These are phyloP conservation scores for Colletotrichum sp. DNA, from an alignment of 2,329 filamentous ascomycete species.

Conservation along the genomic window DNA sequence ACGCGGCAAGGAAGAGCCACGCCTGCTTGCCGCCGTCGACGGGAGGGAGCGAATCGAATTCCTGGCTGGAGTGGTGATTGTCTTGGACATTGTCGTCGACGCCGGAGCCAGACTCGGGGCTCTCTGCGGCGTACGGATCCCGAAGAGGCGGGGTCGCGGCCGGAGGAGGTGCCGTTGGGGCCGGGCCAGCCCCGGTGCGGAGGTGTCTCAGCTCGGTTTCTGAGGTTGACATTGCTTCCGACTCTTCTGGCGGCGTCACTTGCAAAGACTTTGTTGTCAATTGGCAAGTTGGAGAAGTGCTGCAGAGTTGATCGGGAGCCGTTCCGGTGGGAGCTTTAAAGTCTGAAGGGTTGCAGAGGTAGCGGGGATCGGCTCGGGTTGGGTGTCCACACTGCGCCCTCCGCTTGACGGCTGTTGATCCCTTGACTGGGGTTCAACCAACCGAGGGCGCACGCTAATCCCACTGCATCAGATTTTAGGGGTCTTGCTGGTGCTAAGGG, in stretches of 20 bases:
- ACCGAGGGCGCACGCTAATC: neutral
- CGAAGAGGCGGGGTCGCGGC: neutral
- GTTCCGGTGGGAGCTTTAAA: neutral
- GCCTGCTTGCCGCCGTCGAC: conserved; percentile 42
- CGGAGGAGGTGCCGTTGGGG: neutral
- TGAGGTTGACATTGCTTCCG: neutral
- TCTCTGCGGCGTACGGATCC: neutral
- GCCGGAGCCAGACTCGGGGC: neutral
- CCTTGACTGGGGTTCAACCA: neutral
- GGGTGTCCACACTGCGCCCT: conserved; percentile 4
- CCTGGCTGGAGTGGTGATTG: neutral
- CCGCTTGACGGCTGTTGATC: neutral
- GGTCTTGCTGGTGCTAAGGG: neutral
- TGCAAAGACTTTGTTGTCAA: neutral
- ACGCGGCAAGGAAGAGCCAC: conserved; percentile 33
- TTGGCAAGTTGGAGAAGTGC: neutral
- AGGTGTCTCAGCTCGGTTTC: conserved; percentile 8
- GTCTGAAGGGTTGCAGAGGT: neutral
- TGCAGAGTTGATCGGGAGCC: neutral
- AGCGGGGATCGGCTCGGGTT: neutral
- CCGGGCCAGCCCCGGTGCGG: neutral
- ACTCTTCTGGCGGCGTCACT: neutral
- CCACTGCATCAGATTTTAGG: neutral
- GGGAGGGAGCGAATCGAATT: conserved; percentile 32
- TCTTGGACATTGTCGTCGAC: neutral